Evolutionary conservation across 768 basidiomycete species (phyloP).

Genomic region (Hydnomerulius pinastri): DNA sequence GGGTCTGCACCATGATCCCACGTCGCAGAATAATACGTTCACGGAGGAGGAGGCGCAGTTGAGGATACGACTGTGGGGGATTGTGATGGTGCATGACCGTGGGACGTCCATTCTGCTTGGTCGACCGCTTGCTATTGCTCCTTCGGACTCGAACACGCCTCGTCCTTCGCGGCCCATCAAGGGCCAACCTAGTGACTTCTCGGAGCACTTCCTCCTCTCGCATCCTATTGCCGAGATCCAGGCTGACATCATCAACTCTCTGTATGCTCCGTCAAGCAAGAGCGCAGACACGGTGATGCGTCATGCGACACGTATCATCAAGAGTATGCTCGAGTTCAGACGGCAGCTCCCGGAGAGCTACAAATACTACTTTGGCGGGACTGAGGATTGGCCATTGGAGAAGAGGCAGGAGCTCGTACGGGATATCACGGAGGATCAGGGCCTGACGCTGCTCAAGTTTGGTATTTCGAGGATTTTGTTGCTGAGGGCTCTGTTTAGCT

Average conservation of each 20-base stretch:
- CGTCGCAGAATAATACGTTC: slow-evolving; percentile 59
- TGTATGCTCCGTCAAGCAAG: slow-evolving; percentile 77
- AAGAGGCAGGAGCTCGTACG: slow-evolving; percentile 65
- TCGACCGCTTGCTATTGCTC: slow-evolving; percentile 79
- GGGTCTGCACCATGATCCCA: slow-evolving; percentile 86
- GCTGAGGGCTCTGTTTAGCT: slow-evolving; percentile 76
- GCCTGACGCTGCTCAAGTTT: slow-evolving; percentile 79
- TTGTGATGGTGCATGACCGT: slow-evolving; percentile 83
- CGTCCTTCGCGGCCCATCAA: slow-evolving; percentile 52
- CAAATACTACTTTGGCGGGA: slow-evolving; percentile 75
- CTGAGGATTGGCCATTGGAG: slow-evolving; percentile 71
- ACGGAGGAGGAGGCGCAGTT: slow-evolving; percentile 76
- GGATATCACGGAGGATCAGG: slow-evolving; percentile 78
- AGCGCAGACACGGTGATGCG: slow-evolving; percentile 70
- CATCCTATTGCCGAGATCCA: slow-evolving; percentile 81
- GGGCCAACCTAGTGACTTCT: slow-evolving; percentile 49
- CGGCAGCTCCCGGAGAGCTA: slow-evolving; percentile 71
- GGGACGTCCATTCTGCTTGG: slow-evolving; percentile 88
- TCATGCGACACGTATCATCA: slow-evolving; percentile 78
- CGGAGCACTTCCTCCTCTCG: slow-evolving; percentile 79
- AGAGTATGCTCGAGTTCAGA: slow-evolving; percentile 71
- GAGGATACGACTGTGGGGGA: slow-evolving; percentile 83
- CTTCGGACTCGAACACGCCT: slow-evolving; percentile 83
- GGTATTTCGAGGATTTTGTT: slow-evolving; percentile 80
- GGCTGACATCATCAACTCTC: slow-evolving; percentile 85